Base-by-base conservation (phyloP, 2,329 filamentous ascomycete species). In the Fusarium hostae region DNA sequence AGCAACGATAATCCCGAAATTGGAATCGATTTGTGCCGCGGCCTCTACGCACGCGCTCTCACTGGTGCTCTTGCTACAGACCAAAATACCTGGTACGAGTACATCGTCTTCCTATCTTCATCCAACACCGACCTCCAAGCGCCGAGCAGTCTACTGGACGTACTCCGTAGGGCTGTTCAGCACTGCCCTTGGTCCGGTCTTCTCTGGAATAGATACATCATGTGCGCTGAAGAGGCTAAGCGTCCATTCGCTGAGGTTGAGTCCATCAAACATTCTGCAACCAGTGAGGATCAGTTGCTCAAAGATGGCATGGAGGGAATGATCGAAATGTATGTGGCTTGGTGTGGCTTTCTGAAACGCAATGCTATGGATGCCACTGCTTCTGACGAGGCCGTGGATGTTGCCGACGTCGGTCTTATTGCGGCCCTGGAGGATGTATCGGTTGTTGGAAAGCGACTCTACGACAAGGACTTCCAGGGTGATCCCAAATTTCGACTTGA, bases 121-220 rank as follows among this genome's bases (percentile, higher is more conserved):
- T 80, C 81, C 72, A 59, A 82, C 80, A 73, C 78, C 73, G 71
- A 82, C 70, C 45, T 80, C 60, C 72, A 81, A 77, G 60, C 81
- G 79, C 60, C 86, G 81, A 75, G 73, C 37, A 77, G 76, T 34
- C 81, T 92, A 40, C 86, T 97, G 13, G 88, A 93, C 50, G 87
- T 95, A 10, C 85, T 97, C 5, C 91, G 94, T 75, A 89, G 94
- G 71, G 94, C 94, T 16, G 96, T 95, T 13, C 89, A 91, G 45
- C 96, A 98, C 81, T 97, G 95, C 75, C 95, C 96, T 4, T 97
- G 94, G 92, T 97, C 94, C 10, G 96, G 96, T 20, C 87, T 89
- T 32, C 86, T 99, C 10, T 99, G 96, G 96, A 93, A 94, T 10
- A 91, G 95, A 72, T 95, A 95, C 72, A 91, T 99, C 30, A 83